These are phyloP conservation scores for Hydnum rufescens DNA, from an alignment of 768 basidiomycete genomes.

Conservation along the genomic window DNA sequence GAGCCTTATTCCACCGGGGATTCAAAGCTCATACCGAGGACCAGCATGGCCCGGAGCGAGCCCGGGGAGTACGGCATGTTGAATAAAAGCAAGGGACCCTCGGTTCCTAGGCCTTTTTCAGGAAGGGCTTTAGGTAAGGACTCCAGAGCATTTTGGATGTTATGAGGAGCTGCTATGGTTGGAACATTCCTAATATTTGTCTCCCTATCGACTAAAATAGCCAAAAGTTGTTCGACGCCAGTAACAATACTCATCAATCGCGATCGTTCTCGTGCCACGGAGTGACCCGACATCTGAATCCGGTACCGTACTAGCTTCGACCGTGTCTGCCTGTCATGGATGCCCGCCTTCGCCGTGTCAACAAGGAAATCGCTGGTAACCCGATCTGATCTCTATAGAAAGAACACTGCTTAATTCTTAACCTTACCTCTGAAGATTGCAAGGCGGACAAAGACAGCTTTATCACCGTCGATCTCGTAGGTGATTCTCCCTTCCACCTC, in stretches of 20 bases:
- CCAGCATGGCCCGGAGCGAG: constrained; percentile 22
- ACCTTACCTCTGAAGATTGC: constrained; percentile 41
- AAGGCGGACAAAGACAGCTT: constrained; percentile 85
- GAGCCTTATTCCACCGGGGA: not conserved
- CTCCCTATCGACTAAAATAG: not conserved
- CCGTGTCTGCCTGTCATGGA: constrained; percentile 32
- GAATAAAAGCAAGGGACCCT: constrained; percentile 14
- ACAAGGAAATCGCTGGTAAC: constrained; percentile 77
- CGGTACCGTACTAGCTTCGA: not conserved
- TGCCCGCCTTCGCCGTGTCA: constrained; percentile 72
- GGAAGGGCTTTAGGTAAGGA: constrained; percentile 16
- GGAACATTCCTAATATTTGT: not conserved
- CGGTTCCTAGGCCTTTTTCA: constrained; percentile 17
- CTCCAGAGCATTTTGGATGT: constrained; percentile 11
- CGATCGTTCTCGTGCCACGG: not conserved
- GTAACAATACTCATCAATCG: too few relatives aligned
- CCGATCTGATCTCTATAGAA: not conserved
- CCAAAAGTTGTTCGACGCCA: too few relatives aligned
- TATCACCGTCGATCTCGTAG: constrained; percentile 71
- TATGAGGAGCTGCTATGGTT: not conserved
- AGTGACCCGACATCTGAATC: not conserved
- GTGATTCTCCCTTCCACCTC: constrained; percentile 80
- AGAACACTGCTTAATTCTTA: not conserved
- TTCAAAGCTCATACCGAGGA: constrained; percentile 12
- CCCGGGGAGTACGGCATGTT: constrained; percentile 17